phyloP scores from a whole-genome alignment of 768 basidiomycete species.

The Nidularia sp. region DNA sequence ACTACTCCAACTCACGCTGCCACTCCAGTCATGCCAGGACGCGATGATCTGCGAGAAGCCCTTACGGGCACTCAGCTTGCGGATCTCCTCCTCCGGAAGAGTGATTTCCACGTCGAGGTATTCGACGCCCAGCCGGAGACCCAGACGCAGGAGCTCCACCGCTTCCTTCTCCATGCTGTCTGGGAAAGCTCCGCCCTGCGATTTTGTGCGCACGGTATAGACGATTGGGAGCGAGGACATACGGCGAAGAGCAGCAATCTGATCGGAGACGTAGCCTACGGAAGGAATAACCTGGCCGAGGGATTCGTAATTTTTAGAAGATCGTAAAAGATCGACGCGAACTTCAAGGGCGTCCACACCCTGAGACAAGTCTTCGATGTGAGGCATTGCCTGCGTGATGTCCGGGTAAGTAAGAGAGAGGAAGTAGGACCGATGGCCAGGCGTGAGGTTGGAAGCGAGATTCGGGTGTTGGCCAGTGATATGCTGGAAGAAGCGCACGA shows the following conservation, averaged over 20 bases:
- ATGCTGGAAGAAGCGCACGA: slow-evolving; percentile 84
- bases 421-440: slow-evolving; percentile 80
- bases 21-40: slow-evolving; percentile 95
- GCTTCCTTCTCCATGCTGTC: slow-evolving; percentile 70
- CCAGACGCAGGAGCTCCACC: slow-evolving; percentile 72
- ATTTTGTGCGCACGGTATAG: slow-evolving; percentile 83
- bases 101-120: slow-evolving; percentile 91
- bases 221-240: slow-evolving; percentile 81
- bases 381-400: slow-evolving; percentile 59
- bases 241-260: slow-evolving; percentile 76
- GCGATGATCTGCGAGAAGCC: slow-evolving; percentile 79
- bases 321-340: slow-evolving; percentile 86
- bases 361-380: slow-evolving; percentile 68
- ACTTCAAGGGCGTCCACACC: slow-evolving; percentile 93
- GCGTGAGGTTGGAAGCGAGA: slow-evolving; percentile 45
- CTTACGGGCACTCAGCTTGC: slow-evolving; percentile 56
- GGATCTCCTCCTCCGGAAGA: slow-evolving; percentile 60
- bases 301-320: slow-evolving; percentile 37
- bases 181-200: slow-evolving; percentile 92
- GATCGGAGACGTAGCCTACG: slow-evolving; percentile 68
- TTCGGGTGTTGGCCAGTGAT: slow-evolving; percentile 74
- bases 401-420: slow-evolving; percentile 91
- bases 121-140: slow-evolving; percentile 80
- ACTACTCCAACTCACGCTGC: slow-evolving; percentile 78
- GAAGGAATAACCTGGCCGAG: slow-evolving; percentile 59